phyloP scores from a whole-genome alignment of 2,329 filamentous ascomycete genomes.

The Aspergillus sp. region DNA sequence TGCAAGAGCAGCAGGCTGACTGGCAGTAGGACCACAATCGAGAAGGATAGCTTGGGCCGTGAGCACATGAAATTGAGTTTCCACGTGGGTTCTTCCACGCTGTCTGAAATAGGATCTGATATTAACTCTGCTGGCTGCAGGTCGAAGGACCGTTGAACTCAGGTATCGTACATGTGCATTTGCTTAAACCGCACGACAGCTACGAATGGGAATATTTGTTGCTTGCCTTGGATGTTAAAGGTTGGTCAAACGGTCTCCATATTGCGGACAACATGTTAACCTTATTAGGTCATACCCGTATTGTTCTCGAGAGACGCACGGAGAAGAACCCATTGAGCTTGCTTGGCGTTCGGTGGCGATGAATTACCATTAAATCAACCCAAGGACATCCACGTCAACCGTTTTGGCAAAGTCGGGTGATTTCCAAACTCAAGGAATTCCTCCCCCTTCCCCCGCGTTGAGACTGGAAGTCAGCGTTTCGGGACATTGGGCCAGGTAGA shows the following conservation, averaged over 20 bases:
- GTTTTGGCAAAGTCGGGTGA: background rate
- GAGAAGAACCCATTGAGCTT: slow-evolving; percentile 43
- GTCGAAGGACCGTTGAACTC: slow-evolving; percentile 69
- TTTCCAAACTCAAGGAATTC: too few species aligned
- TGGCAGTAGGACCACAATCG: slow-evolving; percentile 53
- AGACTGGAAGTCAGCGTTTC: too few species aligned
- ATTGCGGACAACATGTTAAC: background rate
- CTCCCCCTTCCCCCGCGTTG: too few species aligned
- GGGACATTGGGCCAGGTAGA: too few species aligned
- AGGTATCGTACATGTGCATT: slow-evolving; percentile 70
- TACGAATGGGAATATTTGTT: slow-evolving; percentile 70
- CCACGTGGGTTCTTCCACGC: slow-evolving; percentile 49
- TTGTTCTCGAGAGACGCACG: slow-evolving; percentile 41
- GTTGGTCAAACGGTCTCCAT: slow-evolving; percentile 27
- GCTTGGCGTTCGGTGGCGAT: slow-evolving; percentile 44
- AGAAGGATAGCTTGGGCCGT: slow-evolving; percentile 65
- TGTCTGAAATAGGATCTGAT: background rate
- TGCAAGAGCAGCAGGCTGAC: slow-evolving; percentile 17
- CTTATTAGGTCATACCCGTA: slow-evolving; percentile 35
- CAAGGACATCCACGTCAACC: background rate
- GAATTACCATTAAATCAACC: background rate
- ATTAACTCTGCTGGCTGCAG: slow-evolving; percentile 35
- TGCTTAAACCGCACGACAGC: slow-evolving; percentile 61
- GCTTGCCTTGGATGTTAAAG: slow-evolving; percentile 72
- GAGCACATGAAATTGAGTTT: slow-evolving; percentile 83